These are phyloP conservation scores for Phytophthora pinifolia DNA, from an alignment of 352 stramenopile genomes.

Conservation along the genomic window DNA sequence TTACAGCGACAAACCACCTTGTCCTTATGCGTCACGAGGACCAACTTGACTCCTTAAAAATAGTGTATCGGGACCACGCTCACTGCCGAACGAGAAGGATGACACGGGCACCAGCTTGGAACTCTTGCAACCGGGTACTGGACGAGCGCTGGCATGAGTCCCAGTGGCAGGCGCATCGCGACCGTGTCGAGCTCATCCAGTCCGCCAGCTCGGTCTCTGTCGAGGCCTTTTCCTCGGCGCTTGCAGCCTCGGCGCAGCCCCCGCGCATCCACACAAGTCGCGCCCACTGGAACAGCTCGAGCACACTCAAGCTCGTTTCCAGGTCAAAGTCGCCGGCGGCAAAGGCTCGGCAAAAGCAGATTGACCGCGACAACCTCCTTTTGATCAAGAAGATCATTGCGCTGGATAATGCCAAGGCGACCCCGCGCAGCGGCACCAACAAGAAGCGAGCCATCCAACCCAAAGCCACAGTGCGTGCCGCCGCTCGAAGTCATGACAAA, in stretches of 20 bases:
- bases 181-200: constrained; percentile 52
- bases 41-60: too few species aligned
- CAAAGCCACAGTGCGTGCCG: neutral
- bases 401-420: constrained; percentile 34
- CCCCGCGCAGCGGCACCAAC: constrained; percentile 3
- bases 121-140: constrained; percentile 40
- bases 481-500: constrained; percentile 3
- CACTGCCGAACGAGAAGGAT: constrained; percentile 7
- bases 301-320: constrained; percentile 21
- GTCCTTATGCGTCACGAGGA: too few species aligned
- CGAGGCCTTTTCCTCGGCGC: constrained; percentile 25
- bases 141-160: constrained; percentile 45
- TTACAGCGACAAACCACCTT: too few species aligned
- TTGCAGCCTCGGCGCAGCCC: constrained; percentile 24
- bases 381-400: constrained; percentile 64
- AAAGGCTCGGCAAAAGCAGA: constrained; percentile 53
- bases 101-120: constrained; percentile 39
- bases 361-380: constrained; percentile 56
- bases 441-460: constrained; percentile 14
- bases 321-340: constrained; percentile 43
- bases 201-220: constrained; percentile 26
- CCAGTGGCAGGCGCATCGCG: constrained; percentile 42
- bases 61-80: neutral
- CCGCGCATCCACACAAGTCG: constrained; percentile 26
- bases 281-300: constrained; percentile 1